A percentile compares a stretch with the other conserved stretches of the same genome.
Evolutionary conservation across 306 rosid genomes (phyloP).

Genomic region (Lagenaria siceraria): DNA sequence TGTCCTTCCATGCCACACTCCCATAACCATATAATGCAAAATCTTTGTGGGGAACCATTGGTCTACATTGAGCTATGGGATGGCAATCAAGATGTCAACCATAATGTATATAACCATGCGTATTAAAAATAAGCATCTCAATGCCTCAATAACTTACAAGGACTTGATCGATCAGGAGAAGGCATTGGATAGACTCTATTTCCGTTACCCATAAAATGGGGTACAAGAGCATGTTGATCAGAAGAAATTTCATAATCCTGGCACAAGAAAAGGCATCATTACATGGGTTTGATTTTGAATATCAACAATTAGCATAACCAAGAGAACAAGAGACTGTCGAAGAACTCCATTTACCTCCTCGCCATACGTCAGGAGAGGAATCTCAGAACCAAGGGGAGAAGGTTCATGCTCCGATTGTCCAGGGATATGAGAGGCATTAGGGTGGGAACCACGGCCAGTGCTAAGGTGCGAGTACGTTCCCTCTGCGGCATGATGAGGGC

Average conservation of each 20-base stretch:
- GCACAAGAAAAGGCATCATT: slow-evolving; percentile 8
- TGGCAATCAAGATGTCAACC: slow-evolving; percentile 7
- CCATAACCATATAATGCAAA: slow-evolving; percentile 94
- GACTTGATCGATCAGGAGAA: slow-evolving; percentile 44
- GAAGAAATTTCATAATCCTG: slow-evolving; percentile 81
- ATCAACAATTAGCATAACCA: background rate
- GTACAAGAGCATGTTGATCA: slow-evolving; percentile 76
- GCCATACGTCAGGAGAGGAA: slow-evolving; percentile 84
- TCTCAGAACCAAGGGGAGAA: slow-evolving; percentile 54
- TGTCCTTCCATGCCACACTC: slow-evolving; percentile 92
- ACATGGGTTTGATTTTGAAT: background rate
- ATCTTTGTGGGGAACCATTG: slow-evolving; percentile 93
- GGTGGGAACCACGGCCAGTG: slow-evolving; percentile 38
- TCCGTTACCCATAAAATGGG: slow-evolving; percentile 58
- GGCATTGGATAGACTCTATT: slow-evolving; percentile 64
- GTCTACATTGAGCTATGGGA: slow-evolving; percentile 72
- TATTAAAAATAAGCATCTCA: background rate
- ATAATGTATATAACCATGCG: background rate
- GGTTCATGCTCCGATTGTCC: slow-evolving; percentile 40
- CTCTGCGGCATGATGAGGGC: slow-evolving; percentile 27
- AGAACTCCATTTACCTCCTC: slow-evolving; percentile 52
- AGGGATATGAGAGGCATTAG: slow-evolving; percentile 31
- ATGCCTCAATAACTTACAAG: slow-evolving; percentile 33
- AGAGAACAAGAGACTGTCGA: background rate
- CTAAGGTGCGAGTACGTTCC: slow-evolving; percentile 34